A percentile compares a stretch with the other conserved stretches of the same genome.
phyloP scores from a whole-genome alignment of 192 early-diverging fungal species.

The Umbelopsis vinacea region DNA sequence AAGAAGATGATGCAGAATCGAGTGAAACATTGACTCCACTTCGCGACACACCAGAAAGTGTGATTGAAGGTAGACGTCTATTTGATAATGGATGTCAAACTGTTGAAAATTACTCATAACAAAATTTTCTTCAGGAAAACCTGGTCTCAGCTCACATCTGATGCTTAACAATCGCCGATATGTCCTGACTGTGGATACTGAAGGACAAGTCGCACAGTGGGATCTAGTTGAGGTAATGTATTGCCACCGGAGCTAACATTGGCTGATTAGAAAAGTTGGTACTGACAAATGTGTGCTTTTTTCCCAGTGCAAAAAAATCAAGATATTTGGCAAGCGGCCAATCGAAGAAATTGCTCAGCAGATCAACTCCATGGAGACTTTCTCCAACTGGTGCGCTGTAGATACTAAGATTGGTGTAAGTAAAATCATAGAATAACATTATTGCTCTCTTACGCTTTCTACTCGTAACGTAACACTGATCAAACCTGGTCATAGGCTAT shows the following conservation, averaged over 20 bases:
- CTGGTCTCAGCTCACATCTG: constrained; percentile 66
- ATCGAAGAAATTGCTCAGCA: constrained; percentile 60
- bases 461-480: not conserved
- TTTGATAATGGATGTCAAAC: not conserved
- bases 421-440: not conserved
- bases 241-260: no score
- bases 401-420: constrained; percentile 88
- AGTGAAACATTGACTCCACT: constrained; percentile 32
- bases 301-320: constrained; percentile 57
- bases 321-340: constrained; percentile 57
- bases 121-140: constrained; percentile 50
- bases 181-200: constrained; percentile 84
- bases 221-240: constrained; percentile 78
- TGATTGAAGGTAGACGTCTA: constrained; percentile 37
- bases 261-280: no score
- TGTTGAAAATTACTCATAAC: constrained; percentile 26
- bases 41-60: constrained; percentile 43
- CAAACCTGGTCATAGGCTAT: constrained; percentile 52
- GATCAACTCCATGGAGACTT: constrained; percentile 71
- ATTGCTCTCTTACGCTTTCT: not conserved
- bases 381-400: constrained; percentile 90
- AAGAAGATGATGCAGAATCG: constrained; percentile 37
- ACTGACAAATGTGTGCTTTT: not conserved
- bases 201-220: constrained; percentile 84
- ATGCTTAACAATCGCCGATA: constrained; percentile 86